Base-by-base conservation (phyloP, 2,329 filamentous ascomycete species). In the Curvularia verruculosa region DNA sequence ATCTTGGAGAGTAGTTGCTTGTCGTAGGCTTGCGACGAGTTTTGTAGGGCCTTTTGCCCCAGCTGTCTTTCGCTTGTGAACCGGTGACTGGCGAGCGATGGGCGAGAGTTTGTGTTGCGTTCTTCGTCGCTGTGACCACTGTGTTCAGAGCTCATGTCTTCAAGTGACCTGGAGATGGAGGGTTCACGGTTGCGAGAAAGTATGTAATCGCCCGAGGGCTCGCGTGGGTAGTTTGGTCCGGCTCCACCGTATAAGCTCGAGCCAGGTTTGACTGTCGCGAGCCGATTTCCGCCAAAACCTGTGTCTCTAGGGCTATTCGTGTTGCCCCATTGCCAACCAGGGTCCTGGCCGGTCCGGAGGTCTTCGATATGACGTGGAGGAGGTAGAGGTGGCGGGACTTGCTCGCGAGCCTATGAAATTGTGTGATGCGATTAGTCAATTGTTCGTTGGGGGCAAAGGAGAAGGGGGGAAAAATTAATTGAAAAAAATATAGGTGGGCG, bases 251-350 rank as follows among this genome's bases (percentile, higher is more conserved):
- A 71, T 54, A 82, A 72, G 65, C 80, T 82, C 59, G 78, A 80
- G 57, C 79, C 80, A 52, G 79, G 76, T 67, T 79, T 83, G 48
- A 83, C 71, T 47, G 74, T 77, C 45, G 71, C 75, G 45, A 77
- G 77, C 59, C 75, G 76, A 55, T 73, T 73, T 49, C 78, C 77
- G 52, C 79, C 79, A 70, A 83, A 81, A 62, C 80, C 78, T 48
- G 75, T 72, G 50, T 80, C 75, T 56, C 78, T 79, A 44, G 78
- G 79, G 49, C 79, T 79, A 74, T 88, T 86, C 56, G 79, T 78
- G 76, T 89, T 87, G 60, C 82, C 84, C 81, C 84, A 86, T 72
- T 83, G 79, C 85, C 85, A 89, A 58, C 83, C 86, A 53, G 83
- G 80, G 74, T 89, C 87, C 66, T 83, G 80, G 34, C 85, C 85